Evolutionary conservation across 345 rosid species (phyloP), one percentile per base, ranked within the genome.

Genomic region (Citrus medica): DNA sequence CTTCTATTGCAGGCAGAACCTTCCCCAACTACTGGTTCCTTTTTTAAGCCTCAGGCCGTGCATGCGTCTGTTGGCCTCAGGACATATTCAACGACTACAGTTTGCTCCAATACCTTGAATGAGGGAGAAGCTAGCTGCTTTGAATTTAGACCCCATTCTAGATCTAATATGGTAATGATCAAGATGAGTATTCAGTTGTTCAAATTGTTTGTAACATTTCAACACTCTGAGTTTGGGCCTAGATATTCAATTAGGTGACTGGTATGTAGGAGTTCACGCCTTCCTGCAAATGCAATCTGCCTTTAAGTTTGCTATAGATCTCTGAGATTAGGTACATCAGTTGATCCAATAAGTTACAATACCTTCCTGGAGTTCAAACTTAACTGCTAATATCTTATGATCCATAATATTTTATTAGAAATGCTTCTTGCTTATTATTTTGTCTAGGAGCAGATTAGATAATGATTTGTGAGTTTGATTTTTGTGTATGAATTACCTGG

Each of bases 21-120:
- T 75, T 96, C 98, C 66, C 99, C 98, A 72, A 92, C 99, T 66
- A 91, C 97, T 9, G 99, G 99, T 64, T 90, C 98, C 71, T 85
- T 96, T 77, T 65, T 82, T 55, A 93, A 94, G 82, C 90, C 91
- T 85, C 95, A 83, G 65, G 69, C 85, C 30, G 60, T 80, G 69
- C 91, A 85, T 56, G 86, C 81, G 19, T 75, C 84, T 80, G 33
- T 72, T 65, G 74, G 83, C 65, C 85, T 89, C 30, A 81, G 75
- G 81, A 71, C 89, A 58, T 83, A 81, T 83, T 73, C 86, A 9
- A 87, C 81, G 27, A 81, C 81, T 37, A 37, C 81, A 77, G 82
- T 80, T 78, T 82, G 87, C 56, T 88, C 87, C 74, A 81, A 79
- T 79, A 69, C 85, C 61, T 84, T 82, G 61, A 86, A 84, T 10